phyloP scores from a whole-genome alignment of 345 rosid species.

The Pistacia vera region DNA sequence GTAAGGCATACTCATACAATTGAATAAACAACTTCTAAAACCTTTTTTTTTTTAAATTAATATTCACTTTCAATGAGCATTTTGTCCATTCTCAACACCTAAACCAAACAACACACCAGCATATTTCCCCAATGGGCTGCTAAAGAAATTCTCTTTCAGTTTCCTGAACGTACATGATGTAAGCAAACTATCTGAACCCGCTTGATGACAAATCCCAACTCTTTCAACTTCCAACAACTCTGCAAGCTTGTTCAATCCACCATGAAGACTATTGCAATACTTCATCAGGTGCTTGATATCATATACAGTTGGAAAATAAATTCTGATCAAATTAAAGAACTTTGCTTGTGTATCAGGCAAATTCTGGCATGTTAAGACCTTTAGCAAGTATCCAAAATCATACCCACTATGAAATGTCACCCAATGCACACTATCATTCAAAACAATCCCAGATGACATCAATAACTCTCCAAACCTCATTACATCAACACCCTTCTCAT shows the following conservation, averaged over 20 bases:
- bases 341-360: constrained; percentile 61
- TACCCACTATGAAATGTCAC: constrained; percentile 96
- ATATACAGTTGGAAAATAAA: constrained; percentile 73
- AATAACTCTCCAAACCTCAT: constrained; percentile 69
- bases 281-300: constrained; percentile 89
- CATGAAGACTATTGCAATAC: constrained; percentile 88
- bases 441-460: constrained; percentile 86
- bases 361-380: constrained; percentile 71
- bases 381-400: constrained; percentile 86
- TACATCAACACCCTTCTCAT: constrained; percentile 64
- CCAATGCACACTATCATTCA: constrained; percentile 82
- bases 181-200: constrained; percentile 94
- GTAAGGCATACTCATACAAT: constrained; percentile 20
- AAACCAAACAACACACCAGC: constrained; percentile 92
- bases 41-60: not conserved
- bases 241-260: constrained; percentile 86
- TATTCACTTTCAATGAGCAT: constrained; percentile 25
- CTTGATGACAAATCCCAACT: constrained; percentile 85
- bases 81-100: constrained; percentile 78
- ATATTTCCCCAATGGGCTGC: constrained; percentile 68
- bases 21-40: constrained; percentile 19
- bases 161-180: constrained; percentile 85
- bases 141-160: constrained; percentile 79
- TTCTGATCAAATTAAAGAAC: constrained; percentile 65
- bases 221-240: constrained; percentile 86